Evolutionary conservation across 176 grass and related monocot genomes (phyloP).

Genomic region (Carex kokanica): DNA sequence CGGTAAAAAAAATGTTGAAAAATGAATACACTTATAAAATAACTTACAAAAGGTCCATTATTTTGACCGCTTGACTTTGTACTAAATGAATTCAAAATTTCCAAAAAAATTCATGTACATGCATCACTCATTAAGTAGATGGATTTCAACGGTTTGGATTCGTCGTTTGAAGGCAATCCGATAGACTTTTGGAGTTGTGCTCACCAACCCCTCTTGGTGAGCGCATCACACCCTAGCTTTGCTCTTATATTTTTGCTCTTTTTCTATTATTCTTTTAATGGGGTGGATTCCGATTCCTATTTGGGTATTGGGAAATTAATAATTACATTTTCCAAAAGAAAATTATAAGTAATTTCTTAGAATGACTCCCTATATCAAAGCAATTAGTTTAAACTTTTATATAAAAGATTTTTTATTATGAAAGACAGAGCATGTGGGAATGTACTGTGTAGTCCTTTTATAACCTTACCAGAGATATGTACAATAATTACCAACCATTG

Average conservation of each 20-base stretch:
- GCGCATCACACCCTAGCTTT: too few relatives aligned
- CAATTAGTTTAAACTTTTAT: background rate
- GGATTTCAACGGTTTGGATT: too few relatives aligned
- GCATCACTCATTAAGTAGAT: too few relatives aligned
- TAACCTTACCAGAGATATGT: background rate
- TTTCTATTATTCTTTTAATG: background rate
- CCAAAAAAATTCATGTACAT: too few relatives aligned
- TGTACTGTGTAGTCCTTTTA: background rate
- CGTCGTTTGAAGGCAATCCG: too few relatives aligned
- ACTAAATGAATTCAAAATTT: too few relatives aligned
- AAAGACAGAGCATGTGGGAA: background rate
- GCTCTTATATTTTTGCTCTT: background rate
- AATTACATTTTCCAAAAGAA: background rate
- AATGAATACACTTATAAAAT: too few relatives aligned
- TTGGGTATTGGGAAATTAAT: background rate
- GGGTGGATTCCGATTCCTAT: background rate
- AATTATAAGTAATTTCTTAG: background rate
- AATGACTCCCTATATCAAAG: background rate
- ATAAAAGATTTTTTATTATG: background rate
- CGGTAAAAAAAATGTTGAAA: too few relatives aligned
- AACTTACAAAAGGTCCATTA: too few relatives aligned
- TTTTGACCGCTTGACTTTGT: too few relatives aligned
- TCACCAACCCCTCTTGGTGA: too few relatives aligned
- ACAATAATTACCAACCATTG: background rate
- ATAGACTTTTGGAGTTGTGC: too few relatives aligned